Evolutionary conservation across 2,329 filamentous ascomycete genomes (phyloP), one percentile per base, ranked within the genome.

Genomic region (Tricladium varicosporioides): DNA sequence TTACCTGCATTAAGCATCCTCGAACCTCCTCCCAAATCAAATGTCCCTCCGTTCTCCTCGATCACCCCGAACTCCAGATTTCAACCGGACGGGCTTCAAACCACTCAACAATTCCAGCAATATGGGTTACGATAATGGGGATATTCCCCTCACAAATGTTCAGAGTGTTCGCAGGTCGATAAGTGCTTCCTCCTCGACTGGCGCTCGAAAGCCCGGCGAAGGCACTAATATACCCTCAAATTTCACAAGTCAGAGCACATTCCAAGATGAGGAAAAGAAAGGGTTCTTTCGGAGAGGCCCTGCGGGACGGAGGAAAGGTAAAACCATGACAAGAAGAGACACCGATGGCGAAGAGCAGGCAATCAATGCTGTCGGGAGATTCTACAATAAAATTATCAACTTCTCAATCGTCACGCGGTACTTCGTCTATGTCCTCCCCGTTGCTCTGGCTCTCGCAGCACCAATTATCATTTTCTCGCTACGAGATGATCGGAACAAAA

Each of bases 391-490:
- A 69, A 78, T 89, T 60, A 74, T 88, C 59, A 75, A 78, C 64
- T 84, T 84, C 65, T 86, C 83, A 5, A 76, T 84, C 63, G 65
- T 87, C 60, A 86, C 83, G 4, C 78, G 85, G 45, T 89, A 89
- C 69, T 74, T 87, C 49, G 78, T 89, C 61, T 89, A 88, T 67
- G 79, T 89, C 61, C 73, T 86, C 18, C 86, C 86, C 5, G 74
- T 89, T 22, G 83, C 78, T 46, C 57, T 85, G 22, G 67, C 86
- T 31, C 76, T 89, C 46, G 83, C 83, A 13, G 69, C 85, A 5
- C 86, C 86, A 11, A 75, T 89, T 36, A 74, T 87, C 51, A 74
- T 87, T 16, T 69, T 49, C 42, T 65, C 64, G 1, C 43, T 51
- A 27, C 18, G 22, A 1, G 27, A 64, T 13, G 56, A 66, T 22